Evolutionary conservation across 371 early-diverging fungal genomes (phyloP), one percentile per base, ranked within the genome.

Genomic region (Gilbertella persicaria): DNA sequence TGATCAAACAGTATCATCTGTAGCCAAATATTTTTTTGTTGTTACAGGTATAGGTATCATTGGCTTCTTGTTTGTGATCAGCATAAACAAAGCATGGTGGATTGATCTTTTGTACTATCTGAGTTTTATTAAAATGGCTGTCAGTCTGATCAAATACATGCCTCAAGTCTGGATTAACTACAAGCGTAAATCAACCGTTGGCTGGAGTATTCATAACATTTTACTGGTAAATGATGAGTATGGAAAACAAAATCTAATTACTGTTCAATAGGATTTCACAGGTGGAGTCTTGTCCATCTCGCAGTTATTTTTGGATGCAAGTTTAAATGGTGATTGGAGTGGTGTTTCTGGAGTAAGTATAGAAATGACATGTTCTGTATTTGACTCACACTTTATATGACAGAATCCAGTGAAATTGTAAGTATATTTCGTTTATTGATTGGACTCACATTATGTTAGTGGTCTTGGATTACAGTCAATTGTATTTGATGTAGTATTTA

Each of bases 161-260:
- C 98, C 98, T 17, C 96, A 96, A 74, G 89, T 75, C 1, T 90
- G 80, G 69, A 52, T 93, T 44, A 96, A 97, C 51, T 89, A 68
- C 53, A 45, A 58, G 23, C 75, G 89, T 16, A 78, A 89, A 65
- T 93, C 94, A 2, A 97, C 98, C 0, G 78, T 79, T 4, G 98
- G 98, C 0, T 97, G 97, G 97, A 88, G 89, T 45, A 93, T 96
- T 29, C 82, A 87, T 46, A 96, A 94, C 55, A 93, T 95, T 48
- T 58, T 97, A 10, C 71, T 96, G 50, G 80, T 77, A 69, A 61
- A 16, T 17, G 5, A 30, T 14, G n/a, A 1, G 10, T 23, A 42
- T 4, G 35, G n/a, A 28, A 9, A 23, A 48, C 35, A 26, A 4
- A 13, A 20, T 37, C 5, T 12, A 12, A 9, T n/a, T n/a, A n/a